phyloP scores from a whole-genome alignment of 768 basidiomycete genomes.

The Xanthoconium stramineum region DNA sequence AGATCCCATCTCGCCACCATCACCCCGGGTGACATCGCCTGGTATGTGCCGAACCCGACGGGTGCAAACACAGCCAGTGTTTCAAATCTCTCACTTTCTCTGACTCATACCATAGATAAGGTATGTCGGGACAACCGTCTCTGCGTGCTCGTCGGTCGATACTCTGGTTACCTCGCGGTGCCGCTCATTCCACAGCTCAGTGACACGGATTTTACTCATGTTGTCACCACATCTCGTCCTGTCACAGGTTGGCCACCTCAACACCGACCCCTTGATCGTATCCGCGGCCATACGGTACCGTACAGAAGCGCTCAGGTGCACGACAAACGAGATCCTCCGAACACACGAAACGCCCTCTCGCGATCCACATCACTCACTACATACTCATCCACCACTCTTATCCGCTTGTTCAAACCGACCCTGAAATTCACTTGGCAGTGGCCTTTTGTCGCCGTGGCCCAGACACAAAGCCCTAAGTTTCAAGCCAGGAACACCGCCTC shows the following conservation, averaged over 20 bases:
- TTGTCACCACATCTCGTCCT: background rate
- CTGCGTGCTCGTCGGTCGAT: too few species aligned
- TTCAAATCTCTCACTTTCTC: too few species aligned
- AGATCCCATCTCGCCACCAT: background rate
- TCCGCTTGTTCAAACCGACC: background rate
- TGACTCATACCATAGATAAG: too few species aligned
- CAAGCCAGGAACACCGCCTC: background rate
- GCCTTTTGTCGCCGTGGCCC: too few species aligned
- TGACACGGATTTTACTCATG: background rate
- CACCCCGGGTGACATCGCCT: background rate
- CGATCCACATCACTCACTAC: conserved; percentile 2
- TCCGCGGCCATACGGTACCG: background rate
- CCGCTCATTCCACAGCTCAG: too few species aligned
- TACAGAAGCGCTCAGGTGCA: background rate
- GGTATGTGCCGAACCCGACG: too few species aligned
- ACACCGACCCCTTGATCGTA: background rate
- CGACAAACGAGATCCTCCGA: background rate
- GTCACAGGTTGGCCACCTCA: background rate
- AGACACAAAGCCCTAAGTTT: too few species aligned
- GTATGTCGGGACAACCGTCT: too few species aligned
- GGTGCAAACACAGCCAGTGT: too few species aligned
- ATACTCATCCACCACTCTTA: too few species aligned
- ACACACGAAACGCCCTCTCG: background rate
- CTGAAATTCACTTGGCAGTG: background rate
- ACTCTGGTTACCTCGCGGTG: too few species aligned